A percentile compares a stretch with the other conserved stretches of the same genome.
Conservation (phyloP, 2,329 filamentous ascomycete genomes). For the Dactylellina haptotyla region DNA sequence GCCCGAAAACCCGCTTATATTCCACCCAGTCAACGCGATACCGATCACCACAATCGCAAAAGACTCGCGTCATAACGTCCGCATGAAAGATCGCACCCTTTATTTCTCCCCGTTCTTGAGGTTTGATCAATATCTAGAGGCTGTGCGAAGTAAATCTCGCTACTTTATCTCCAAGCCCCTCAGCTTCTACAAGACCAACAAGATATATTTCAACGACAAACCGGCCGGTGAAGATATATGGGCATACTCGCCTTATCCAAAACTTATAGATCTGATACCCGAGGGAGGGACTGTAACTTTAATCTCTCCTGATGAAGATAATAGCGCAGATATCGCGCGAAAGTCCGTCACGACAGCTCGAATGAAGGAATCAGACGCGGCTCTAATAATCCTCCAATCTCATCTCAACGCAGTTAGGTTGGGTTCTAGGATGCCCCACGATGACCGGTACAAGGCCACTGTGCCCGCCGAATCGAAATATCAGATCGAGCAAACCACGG, state of each 20-base stretch:
- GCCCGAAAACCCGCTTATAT: not conserved
- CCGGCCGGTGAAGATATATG: not conserved
- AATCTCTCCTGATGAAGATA: not conserved
- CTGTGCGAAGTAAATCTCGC: not conserved
- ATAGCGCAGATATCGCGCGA: not conserved
- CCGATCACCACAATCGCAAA: not conserved
- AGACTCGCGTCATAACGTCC: not conserved
- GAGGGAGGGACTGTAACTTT: not conserved
- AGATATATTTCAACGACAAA: not conserved
- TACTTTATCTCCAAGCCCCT: not conserved
- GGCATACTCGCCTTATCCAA: not conserved
- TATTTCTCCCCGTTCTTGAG: not conserved
- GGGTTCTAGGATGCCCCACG: no score
- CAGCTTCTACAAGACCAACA: not conserved
- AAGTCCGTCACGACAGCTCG: not conserved
- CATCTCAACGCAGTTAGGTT: no score
- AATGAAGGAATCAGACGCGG: no score
- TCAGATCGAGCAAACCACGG: not conserved
- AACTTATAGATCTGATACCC: not conserved
- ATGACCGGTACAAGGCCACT: no score
- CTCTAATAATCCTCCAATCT: no score
- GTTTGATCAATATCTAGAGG: not conserved
- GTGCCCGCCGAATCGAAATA: no score
- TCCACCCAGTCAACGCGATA: not conserved
- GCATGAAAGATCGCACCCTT: not conserved